Base-by-base conservation (phyloP, 352 stramenopile species). In the Pythium sukuiense region DNA sequence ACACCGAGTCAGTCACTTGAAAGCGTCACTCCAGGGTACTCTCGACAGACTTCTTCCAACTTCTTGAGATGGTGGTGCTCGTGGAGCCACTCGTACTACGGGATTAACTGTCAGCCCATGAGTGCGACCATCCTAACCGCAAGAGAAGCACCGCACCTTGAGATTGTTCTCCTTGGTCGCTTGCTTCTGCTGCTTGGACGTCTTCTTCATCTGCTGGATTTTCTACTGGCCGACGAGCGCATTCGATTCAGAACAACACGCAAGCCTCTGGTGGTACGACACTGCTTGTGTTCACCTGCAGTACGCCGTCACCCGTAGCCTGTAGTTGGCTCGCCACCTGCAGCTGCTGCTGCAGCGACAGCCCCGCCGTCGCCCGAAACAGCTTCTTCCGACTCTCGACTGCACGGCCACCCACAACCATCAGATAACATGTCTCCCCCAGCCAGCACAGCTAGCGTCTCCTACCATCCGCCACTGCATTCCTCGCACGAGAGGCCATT, bases 31-130 rank as follows among this genome's bases (percentile, higher is more conserved):
- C 37, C 1, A 64, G 11, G 24, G 41, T n/a, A n/a, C n/a, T n/a
- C n/a, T n/a, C n/a, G 5, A 35, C 20, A 20, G 33, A 87, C 82
- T 62, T 88, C 80, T 66, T 91, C 82, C 13, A 91, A 67, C 20
- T 79, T 88, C 59, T 80, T 87, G 18, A 90, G 53, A 6, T 87
- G 75, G 5, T 63, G 77, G 24, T 87, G 74, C 29, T 93, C 85
- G 55, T 89, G 75, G 32, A 90, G 73, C 83, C 83, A 92, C 41
- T 90, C 80, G 61, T 84, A 90, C 75, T 88, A 20, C 13, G 43
- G 32, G 46, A 48, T 57, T 27, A 55, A 53, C 29, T 26, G 32
- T 50, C 39, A 24, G 7, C 30, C n/a, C n/a, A n/a, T n/a, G n/a
- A n/a, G n/a, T n/a, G n/a, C n/a, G n/a, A n/a, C n/a, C n/a, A n/a